These are phyloP conservation scores for Pythium guiyangense DNA, from an alignment of 352 stramenopile species.

Conservation along the genomic window DNA sequence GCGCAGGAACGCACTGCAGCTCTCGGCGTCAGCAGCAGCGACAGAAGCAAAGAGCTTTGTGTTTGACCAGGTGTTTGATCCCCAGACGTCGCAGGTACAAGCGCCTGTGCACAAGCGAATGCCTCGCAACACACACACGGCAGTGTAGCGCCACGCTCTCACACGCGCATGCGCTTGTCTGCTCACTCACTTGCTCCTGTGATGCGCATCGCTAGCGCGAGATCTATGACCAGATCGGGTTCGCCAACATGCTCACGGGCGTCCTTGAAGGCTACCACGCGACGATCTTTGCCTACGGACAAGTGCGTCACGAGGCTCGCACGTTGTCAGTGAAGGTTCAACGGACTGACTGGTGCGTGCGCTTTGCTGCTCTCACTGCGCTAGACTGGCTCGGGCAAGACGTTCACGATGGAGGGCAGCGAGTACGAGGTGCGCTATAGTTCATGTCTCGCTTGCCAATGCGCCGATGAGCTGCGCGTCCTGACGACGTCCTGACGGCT, in stretches of 20 bases:
- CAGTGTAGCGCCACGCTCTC: neutral
- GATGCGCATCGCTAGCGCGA: slow-evolving; percentile 15
- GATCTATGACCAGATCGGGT: slow-evolving; percentile 36
- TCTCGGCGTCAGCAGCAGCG: slow-evolving; percentile 12
- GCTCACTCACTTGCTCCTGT: neutral
- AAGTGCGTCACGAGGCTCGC: slow-evolving; percentile 15
- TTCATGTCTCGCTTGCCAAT: neutral
- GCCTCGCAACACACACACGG: neutral
- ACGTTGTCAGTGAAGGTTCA: too few species aligned
- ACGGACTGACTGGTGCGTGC: too few species aligned
- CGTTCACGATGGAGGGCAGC: slow-evolving; percentile 61
- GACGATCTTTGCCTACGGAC: slow-evolving; percentile 54
- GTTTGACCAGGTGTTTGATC: slow-evolving; percentile 54
- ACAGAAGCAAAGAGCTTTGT: slow-evolving; percentile 27
- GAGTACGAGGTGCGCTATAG: slow-evolving; percentile 38
- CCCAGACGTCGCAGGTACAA: slow-evolving; percentile 25
- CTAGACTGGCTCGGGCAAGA: slow-evolving; percentile 52
- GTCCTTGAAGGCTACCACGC: slow-evolving; percentile 40
- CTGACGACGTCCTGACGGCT: neutral
- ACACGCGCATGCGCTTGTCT: neutral
- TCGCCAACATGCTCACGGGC: slow-evolving; percentile 26
- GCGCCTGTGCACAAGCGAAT: neutral
- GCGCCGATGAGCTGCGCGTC: too few species aligned
- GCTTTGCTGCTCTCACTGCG: too few species aligned
- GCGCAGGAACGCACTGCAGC: slow-evolving; percentile 23